Evolutionary conservation across 192 early-diverging fungal species (phyloP).

Genomic region (Podila horticola): DNA sequence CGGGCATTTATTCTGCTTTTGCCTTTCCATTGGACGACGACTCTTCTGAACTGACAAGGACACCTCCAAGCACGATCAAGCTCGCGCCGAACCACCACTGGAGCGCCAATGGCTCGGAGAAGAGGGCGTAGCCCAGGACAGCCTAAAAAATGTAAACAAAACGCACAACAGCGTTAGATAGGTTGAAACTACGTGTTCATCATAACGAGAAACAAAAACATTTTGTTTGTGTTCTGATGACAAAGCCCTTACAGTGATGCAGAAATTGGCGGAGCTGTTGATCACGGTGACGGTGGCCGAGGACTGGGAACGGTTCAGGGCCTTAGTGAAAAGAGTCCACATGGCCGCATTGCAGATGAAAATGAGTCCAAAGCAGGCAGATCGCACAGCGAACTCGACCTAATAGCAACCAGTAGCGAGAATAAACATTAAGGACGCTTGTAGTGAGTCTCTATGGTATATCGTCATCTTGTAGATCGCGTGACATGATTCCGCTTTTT

Average conservation of each 20-base stretch:
- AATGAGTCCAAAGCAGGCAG: constrained; percentile 66
- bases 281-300: constrained; percentile 81
- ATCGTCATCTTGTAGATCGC: neutral
- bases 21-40: neutral
- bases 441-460: neutral
- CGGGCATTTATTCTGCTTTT: neutral
- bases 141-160: constrained; percentile 62
- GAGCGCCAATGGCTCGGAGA: constrained; percentile 75
- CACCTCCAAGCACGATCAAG: constrained; percentile 76
- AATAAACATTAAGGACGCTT: neutral
- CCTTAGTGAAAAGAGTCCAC: constrained; percentile 92
- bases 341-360: constrained; percentile 81
- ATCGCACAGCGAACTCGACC: constrained; percentile 56
- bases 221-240: neutral
- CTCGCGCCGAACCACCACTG: constrained; percentile 90
- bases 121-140: constrained; percentile 74
- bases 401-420: neutral
- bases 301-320: constrained; percentile 76
- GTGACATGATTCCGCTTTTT: neutral
- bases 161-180: neutral
- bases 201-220: too few relatives aligned
- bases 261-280: constrained; percentile 84
- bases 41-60: constrained; percentile 51
- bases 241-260: constrained; percentile 60
- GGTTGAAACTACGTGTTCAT: neutral